Base-by-base conservation (phyloP, 352 stramenopile species). In the Phytophthora parvispora region DNA sequence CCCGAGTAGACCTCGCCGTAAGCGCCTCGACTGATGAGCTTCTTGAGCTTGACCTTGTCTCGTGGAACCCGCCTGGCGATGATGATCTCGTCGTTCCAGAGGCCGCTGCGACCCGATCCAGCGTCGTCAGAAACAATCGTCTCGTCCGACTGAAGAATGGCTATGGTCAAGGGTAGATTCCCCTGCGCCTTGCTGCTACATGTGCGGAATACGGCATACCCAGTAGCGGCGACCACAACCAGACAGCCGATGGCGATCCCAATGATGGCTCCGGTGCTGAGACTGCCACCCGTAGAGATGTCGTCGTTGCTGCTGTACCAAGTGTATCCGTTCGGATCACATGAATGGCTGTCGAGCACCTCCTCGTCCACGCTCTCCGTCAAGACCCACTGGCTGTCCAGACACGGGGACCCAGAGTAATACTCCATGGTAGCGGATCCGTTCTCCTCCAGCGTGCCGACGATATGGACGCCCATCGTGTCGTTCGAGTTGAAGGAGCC, bases 251-350 rank as follows among this genome's bases (percentile, higher is more conserved):
- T 40, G 13, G 38, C 18, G 22, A 64, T 64, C 15, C 31, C 20
- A 2, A 65, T 16, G 9, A 65, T 50, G 12, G 47, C 47, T 16
- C 45, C 47, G 2, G 45, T 43, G 24, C 58, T 42, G 13, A 65
- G 22, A 1, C 58, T 34, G 24, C 32, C 32, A 48, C 42, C 36
- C 4, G 7, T 45, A 6, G 25, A n/a, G 8, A 16, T 29, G 16
- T 65, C 32, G 24, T 31, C 47, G 12, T 65, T 51, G 29, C 58
- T 65, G 18, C 20, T 64, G 31, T 54, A 64, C 56, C 56, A 64
- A 22, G 40, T 59, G 52, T 34, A 22, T 24, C 32, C 29, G 20
- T 48, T 31, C 6, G 13, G 20, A 64, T 64, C 56, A 31, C 56
- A 64, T 1, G 43, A 55, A 40, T 55, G 56, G 6, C 15, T 56